Evolutionary conservation across 345 rosid genomes (phyloP), one percentile per base, ranked within the genome.

Genomic region (Bruguiera parviflora): DNA sequence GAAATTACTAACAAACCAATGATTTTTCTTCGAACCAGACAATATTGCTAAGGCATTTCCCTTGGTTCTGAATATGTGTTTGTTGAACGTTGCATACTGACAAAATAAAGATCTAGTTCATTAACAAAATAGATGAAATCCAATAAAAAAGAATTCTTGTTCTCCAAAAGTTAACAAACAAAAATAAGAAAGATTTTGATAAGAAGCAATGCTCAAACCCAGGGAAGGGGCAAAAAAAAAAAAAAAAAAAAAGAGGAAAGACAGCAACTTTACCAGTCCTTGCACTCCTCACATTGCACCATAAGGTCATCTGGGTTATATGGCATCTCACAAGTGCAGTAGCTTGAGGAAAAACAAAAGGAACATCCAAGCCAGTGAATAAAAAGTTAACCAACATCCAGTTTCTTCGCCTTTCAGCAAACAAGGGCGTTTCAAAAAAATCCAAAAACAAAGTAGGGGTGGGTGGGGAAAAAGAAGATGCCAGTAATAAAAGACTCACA

Each of bases 201-300:
- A 10, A 43, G 5, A 39, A 9, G 13, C 16, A 9, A 9, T 43
- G 49, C 49, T 43, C 49, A 43, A 43, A 43, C 49, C 49, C 1
- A 15, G 59, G 16, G 22, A 56, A 56, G 3, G 18, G 16, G 59
- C 25, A 53, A 20, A 6, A 0, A n/a, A 53, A 22, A 53, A 20
- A 6, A 0, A n/a, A 53, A 22, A 56, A 21, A 8, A 22, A 9
- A 29, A 27, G 8, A 9, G 29, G 56, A 58, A 66, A 28, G 51
- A 19, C 31, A 51, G 55, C 16, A 66, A 32, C 58, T 74, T 57
- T 92, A 92, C 95, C 98, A 92, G 85, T 90, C 96, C 74, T 82
- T 92, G 87, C 98, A 92, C 11, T 88, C 90, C 71, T 90, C 96
- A 47, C 98, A 92, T 56, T 89, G 96, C 74, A 90, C 98, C 96